These are phyloP conservation scores for Asclepias syriaca DNA, from an alignment of 257 asterid genomes.

Conservation along the genomic window DNA sequence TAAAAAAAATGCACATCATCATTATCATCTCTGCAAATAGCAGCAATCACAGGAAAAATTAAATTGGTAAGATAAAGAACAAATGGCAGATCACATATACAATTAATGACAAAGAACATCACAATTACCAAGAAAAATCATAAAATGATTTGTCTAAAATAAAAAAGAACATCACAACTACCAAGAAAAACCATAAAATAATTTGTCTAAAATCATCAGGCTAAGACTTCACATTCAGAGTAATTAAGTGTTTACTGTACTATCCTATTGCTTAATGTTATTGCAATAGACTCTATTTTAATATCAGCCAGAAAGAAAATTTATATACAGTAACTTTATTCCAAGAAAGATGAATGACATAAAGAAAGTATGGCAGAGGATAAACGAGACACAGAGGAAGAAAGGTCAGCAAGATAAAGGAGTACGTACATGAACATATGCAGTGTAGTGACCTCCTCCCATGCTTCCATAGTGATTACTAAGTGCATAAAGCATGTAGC, in stretches of 20 bases:
- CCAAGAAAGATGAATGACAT: constrained; percentile 1
- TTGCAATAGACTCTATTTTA: background rate
- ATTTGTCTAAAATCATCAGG: background rate
- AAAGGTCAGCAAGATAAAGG: background rate
- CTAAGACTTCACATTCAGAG: background rate
- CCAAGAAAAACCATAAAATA: background rate
- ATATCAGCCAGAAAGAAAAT: background rate
- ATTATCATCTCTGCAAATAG: background rate
- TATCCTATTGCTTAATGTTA: background rate
- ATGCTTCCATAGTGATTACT: constrained; percentile 91
- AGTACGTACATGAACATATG: constrained; percentile 73
- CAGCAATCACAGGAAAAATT: background rate
- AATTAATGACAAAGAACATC: background rate
- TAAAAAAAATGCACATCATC: background rate
- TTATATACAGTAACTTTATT: background rate
- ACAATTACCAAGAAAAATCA: background rate
- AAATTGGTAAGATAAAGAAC: background rate
- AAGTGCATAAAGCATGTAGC: constrained; percentile 76
- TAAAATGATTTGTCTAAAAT: background rate
- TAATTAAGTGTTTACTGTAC: background rate
- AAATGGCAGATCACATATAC: background rate
- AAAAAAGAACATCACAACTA: background rate
- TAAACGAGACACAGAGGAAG: background rate
- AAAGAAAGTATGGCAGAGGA: background rate
- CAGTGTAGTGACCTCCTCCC: constrained; percentile 95